Evolutionary conservation across 768 basidiomycete genomes (phyloP), one percentile per base, ranked within the genome.

Genomic region (Leucocoprinus sp.): DNA sequence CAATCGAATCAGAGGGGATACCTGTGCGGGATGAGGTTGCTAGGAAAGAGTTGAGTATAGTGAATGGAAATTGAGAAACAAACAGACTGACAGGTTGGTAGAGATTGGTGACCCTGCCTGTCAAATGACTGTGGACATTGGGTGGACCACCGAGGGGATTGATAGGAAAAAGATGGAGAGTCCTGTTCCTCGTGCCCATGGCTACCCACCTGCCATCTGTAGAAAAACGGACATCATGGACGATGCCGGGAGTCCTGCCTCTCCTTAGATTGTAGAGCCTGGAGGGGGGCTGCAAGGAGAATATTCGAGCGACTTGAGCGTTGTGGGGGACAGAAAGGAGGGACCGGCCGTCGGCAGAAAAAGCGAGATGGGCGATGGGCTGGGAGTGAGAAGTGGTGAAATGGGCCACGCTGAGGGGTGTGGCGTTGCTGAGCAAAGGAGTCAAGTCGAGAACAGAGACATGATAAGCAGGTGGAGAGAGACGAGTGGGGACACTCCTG

Each of bases 101-200:
- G 2, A 62, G 60, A 52, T 89, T 84, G 55, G 64, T 59, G 0
- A 87, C 79, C 55, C 65, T 65, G 5, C 74, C 76, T 29, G 74
- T 69, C 44, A 82, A 52, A 62, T 85, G 81, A 38, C 83, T 81
- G 26, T 60, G 59, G 26, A 75, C 62, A 62, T 88, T 80, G 1
- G 82, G 67, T 27, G 66, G 67, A 3, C 89, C 84, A 1, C 86
- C 90, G 47, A 81, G 81, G 3, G 86, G 86, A 58, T 89, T 84
- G 6, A 81, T 67, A 6, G 82, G 76, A 56, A 88, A 91, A 0
- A 90, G 63, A 62, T 91, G 86, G 17, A 81, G 61, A 0, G 78
- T 84, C 46, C 78, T 60, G 52, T 79, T 79, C 56, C 66, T 56
- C 29, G 82, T 87, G 15, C 71, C 75, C 26, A 88, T 60, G 2